A percentile compares a stretch with the other conserved stretches of the same genome.
Conservation (phyloP, 2,329 filamentous ascomycete genomes). For the Trichocomaceae sp. region DNA sequence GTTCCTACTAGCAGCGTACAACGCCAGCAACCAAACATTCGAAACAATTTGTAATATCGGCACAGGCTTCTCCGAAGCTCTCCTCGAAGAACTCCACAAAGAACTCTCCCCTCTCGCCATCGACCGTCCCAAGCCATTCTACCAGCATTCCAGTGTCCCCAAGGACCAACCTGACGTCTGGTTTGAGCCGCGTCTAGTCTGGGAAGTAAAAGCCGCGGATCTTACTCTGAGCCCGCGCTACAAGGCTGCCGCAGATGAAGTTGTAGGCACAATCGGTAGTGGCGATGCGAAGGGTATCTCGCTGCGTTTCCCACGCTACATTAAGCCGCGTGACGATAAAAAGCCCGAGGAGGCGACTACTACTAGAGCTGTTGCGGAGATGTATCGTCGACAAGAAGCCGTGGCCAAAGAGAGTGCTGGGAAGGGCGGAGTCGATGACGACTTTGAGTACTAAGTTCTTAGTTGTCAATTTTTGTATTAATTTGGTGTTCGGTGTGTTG, state of each 20-base stretch:
- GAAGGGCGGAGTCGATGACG: constrained; percentile 88
- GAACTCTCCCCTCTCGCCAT: constrained; percentile 72
- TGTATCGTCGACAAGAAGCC: constrained; percentile 93
- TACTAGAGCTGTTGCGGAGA: constrained; percentile 81
- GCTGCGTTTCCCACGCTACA: constrained; percentile 85
- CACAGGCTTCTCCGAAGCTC: constrained; percentile 90
- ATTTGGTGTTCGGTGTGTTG: background rate
- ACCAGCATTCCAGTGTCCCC: constrained; percentile 71
- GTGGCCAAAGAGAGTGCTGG: constrained; percentile 76
- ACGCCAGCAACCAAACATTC: constrained; percentile 69
- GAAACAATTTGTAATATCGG: constrained; percentile 98
- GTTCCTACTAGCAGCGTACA: constrained; percentile 93
- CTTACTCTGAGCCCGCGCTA: constrained; percentile 87
- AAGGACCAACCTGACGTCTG: constrained; percentile 97
- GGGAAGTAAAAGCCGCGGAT: constrained; percentile 97
- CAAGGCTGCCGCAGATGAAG: constrained; percentile 78
- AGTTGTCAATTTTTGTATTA: background rate
- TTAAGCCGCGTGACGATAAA: constrained; percentile 89
- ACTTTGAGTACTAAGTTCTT: constrained; percentile 76
- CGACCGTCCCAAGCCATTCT: constrained; percentile 88
- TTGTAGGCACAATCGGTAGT: constrained; percentile 63
- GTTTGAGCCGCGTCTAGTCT: constrained; percentile 91
- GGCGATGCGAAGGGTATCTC: constrained; percentile 64
- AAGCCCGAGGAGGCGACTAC: constrained; percentile 85
- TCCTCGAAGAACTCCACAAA: constrained; percentile 78